Evolutionary conservation across 2,329 filamentous ascomycete species (phyloP), one percentile per base, ranked within the genome.

Genomic region (Penicillium italicum): DNA sequence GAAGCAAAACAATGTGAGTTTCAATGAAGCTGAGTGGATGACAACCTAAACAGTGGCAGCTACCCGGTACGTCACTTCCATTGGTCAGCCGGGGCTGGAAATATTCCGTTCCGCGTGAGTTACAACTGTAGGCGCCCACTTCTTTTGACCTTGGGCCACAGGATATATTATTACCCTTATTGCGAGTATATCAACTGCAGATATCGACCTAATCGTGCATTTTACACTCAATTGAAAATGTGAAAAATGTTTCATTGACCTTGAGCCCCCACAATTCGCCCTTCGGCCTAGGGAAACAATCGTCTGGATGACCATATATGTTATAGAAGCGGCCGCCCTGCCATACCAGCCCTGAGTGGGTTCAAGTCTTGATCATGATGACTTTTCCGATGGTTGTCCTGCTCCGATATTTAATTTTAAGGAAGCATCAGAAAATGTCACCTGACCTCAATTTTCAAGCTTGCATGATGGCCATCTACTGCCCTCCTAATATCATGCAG

Each of bases 61-160:
- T 53, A 28, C 20, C 26, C 28, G 16, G 49, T 51, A 51, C 49
- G 49, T 51, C 49, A 51, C 49, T 45, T 44, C 48, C n/a, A 51
- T 51, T 51, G 49, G 49, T 51, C 49, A 51, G 49, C 49, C 49
- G 49, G 49, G 16, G n/a, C 31, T 22, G 2, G 6, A 20, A 18
- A 51, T 45, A n/a, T 51, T 51, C 49, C 49, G 30, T 36, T 30
- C 49, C 48, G 38, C 11, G 1, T 0, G 16, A 4, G 5, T n/a
- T n/a, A n/a, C n/a, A n/a, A 38, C 28, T 20, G 33, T 14, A 34
- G 47, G 28, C 9, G 11, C 4, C 16, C 10, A 31, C 5, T 9
- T 3, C 5, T 24, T 30, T 31, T 5, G 8, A 11, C 46, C 34
- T 14, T 24, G 7, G 18, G 34, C 34, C 10, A 14, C 14, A 20